Conservation (phyloP, 2,329 filamentous ascomycete species). For the Penicillium sp. region DNA sequence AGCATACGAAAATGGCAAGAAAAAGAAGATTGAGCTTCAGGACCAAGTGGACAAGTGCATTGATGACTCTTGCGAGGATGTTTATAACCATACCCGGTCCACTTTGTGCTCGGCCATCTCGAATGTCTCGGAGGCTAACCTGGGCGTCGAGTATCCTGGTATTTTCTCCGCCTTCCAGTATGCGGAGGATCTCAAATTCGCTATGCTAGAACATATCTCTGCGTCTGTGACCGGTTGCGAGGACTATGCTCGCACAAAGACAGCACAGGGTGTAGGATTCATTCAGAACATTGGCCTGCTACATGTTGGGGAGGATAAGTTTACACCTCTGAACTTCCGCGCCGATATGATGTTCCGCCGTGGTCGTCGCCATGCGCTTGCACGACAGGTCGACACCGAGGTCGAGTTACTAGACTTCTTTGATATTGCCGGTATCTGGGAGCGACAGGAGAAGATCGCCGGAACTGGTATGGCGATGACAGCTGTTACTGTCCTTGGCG, state of each 20-base stretch:
- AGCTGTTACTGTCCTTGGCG: constrained; percentile 81
- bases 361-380: constrained; percentile 74
- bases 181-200: constrained; percentile 88
- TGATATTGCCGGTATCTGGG: constrained; percentile 79
- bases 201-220: constrained; percentile 88
- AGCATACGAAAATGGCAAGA: constrained; percentile 80
- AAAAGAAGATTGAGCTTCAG: constrained; percentile 76
- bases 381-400: constrained; percentile 82
- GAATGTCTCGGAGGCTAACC: constrained; percentile 74
- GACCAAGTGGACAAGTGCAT: constrained; percentile 82
- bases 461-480: constrained; percentile 95
- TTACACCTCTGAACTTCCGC: constrained; percentile 83
- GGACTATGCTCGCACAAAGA: constrained; percentile 78
- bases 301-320: constrained; percentile 82
- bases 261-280: constrained; percentile 78
- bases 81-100: constrained; percentile 82
- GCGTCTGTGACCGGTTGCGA: constrained; percentile 80
- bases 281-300: constrained; percentile 88
- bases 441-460: constrained; percentile 91
- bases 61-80: constrained; percentile 80
- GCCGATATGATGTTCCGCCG: constrained; percentile 93
- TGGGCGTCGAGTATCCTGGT: constrained; percentile 86
- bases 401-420: constrained; percentile 94
- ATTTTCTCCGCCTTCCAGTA: constrained; percentile 85
- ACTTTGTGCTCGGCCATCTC: constrained; percentile 76